Evolutionary conservation across 768 basidiomycete species (phyloP), one percentile per base, ranked within the genome.

Genomic region (Hygrocybe coccinea): DNA sequence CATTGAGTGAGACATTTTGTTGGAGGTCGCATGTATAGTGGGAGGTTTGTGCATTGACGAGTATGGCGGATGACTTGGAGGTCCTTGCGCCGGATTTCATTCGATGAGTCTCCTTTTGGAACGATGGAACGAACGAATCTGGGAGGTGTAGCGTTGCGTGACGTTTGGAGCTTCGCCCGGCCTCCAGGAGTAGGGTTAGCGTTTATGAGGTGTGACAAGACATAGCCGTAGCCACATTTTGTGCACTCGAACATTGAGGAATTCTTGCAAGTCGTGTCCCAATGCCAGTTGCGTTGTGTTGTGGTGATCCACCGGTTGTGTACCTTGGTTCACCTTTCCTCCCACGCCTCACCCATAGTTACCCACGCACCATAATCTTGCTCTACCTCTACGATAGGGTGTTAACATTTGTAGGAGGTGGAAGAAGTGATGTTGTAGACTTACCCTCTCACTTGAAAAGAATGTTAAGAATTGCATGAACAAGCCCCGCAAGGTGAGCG

Each of bases 391-490:
- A 15, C 1, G 19, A 50, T n/a, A 54, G n/a, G n/a, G n/a, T n/a
- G n/a, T n/a, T 35, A 3, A 34, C 39, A 59, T 22, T 21, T 36
- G 9, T 22, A 7, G 12, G n/a, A 17, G 9, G 35, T 5, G 8
- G 52, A 17, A 12, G 34, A 14, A 52, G 12, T 5, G 29, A 50
- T 7, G n/a, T n/a, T n/a, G n/a, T n/a, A n/a, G 34, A 10, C 65
- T 46, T 25, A 72, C 73, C 59, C 60, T 68, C 24, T 67, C 69
- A 37, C 70, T 73, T 5, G 72, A 73, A 59, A 77, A 76, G 55
- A 77, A 76, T 1, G 75, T 75, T 34, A 76, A 60, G 64, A 77
- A 75, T 48, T 77, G 75, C 24, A 77, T 67, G 60, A 78, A 77
- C 5, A 79, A 64, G 4, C 77, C 77, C 4, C 75, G 71, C 19